Evolutionary conservation across 2,329 filamentous ascomycete genomes (phyloP).

Genomic region (Exophiala xenobiotica): DNA sequence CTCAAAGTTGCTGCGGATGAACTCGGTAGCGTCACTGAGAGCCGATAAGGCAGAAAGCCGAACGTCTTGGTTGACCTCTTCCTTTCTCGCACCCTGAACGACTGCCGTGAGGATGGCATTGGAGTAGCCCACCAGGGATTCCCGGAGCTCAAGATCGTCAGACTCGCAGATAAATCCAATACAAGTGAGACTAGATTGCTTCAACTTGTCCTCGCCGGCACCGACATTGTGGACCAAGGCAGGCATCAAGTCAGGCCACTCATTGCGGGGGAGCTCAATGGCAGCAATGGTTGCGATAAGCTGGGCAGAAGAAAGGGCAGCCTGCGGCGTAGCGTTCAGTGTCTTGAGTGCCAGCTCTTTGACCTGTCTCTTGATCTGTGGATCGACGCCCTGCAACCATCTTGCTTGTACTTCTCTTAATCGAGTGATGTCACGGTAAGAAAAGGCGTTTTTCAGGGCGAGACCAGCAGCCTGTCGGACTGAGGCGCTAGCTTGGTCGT

Average conservation of each 20-base stretch:
- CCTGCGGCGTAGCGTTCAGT: constrained; percentile 76
- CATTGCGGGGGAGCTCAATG: constrained; percentile 87
- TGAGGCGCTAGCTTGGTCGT: constrained; percentile 76
- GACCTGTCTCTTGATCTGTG: constrained; percentile 79
- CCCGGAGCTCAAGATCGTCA: constrained; percentile 81
- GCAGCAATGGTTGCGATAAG: constrained; percentile 92
- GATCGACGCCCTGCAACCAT: constrained; percentile 83
- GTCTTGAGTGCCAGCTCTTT: constrained; percentile 91
- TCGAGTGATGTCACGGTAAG: constrained; percentile 82
- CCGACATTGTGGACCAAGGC: constrained; percentile 90
- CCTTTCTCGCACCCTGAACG: constrained; percentile 94
- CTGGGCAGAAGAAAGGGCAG: constrained; percentile 86
- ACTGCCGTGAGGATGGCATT: constrained; percentile 98
- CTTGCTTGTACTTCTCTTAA: constrained; percentile 88
- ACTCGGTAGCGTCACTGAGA: constrained; percentile 93
- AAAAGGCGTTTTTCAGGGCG: constrained; percentile 97
- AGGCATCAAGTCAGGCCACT: constrained; percentile 91
- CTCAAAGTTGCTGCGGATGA: constrained; percentile 97
- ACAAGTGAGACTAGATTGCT: constrained; percentile 91
- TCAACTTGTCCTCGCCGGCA: constrained; percentile 79
- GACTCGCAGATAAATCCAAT: constrained; percentile 99
- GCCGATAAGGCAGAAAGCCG: constrained; percentile 90
- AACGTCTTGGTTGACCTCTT: constrained; percentile 88
- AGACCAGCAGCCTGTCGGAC: constrained; percentile 94
- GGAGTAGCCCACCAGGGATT: constrained; percentile 79